phyloP scores from a whole-genome alignment of 768 basidiomycete species.

The Porpolomopsis calyptriformis region DNA sequence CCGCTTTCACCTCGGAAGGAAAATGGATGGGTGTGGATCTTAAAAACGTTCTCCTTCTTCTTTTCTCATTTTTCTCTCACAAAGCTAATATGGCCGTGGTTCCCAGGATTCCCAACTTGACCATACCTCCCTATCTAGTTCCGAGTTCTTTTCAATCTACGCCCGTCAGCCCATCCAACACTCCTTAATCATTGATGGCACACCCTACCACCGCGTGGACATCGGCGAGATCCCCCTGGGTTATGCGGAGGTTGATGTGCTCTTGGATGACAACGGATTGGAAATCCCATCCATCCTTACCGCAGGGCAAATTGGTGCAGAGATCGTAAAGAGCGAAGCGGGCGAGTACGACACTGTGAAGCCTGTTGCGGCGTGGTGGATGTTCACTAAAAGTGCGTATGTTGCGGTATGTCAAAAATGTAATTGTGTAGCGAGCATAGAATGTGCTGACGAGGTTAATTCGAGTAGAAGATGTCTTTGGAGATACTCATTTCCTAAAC shows the following conservation, averaged over 20 bases:
- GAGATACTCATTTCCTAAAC: too few relatives aligned
- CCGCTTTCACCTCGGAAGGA: slow-evolving; percentile 23
- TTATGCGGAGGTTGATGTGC: slow-evolving; percentile 16
- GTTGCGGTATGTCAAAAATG: too few relatives aligned
- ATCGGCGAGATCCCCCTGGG: slow-evolving; percentile 9
- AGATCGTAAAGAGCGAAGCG: slow-evolving; percentile 1
- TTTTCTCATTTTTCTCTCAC: not conserved
- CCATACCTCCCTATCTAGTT: not conserved
- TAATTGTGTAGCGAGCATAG: too few relatives aligned
- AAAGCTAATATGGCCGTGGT: not conserved
- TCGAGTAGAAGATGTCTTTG: too few relatives aligned
- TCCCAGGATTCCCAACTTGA: not conserved
- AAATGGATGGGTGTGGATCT: slow-evolving; percentile 26
- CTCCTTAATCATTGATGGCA: not conserved
- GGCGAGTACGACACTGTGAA: slow-evolving; percentile 11
- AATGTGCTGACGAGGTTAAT: too few relatives aligned
- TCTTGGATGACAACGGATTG: slow-evolving; percentile 15
- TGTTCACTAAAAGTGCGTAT: not conserved
- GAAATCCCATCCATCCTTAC: slow-evolving; percentile 14
- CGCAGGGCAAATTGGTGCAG: slow-evolving; percentile 15
- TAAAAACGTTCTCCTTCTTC: too few relatives aligned
- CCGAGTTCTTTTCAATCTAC: not conserved
- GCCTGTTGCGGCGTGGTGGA: slow-evolving; percentile 15
- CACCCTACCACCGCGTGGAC: slow-evolving; percentile 12
- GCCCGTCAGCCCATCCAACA: not conserved